Conservation (phyloP, 192 early-diverging fungal species). For the Dispira simplex region DNA sequence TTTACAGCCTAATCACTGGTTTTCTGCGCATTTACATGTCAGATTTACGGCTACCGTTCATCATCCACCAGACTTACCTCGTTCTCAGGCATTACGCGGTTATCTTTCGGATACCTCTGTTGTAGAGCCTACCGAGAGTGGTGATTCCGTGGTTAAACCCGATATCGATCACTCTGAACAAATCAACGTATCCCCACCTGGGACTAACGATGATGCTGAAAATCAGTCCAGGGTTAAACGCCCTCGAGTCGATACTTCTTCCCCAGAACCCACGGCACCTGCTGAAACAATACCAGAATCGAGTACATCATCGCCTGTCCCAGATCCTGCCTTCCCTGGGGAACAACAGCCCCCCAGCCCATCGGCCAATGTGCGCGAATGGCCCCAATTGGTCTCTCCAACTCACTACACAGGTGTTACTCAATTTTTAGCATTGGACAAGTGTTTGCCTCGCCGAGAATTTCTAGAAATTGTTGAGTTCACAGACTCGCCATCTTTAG, state of each 20-base stretch:
- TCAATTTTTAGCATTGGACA: constrained; percentile 86
- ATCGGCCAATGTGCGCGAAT: not conserved
- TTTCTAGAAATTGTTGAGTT: constrained; percentile 59
- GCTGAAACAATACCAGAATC: no score
- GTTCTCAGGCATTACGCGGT: constrained; percentile 11
- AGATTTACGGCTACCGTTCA: constrained; percentile 60
- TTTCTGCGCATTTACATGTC: constrained; percentile 90
- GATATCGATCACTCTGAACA: not conserved
- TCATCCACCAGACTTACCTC: constrained; percentile 22
- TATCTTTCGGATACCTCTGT: not conserved
- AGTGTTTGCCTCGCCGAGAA: constrained; percentile 61
- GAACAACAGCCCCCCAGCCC: not conserved
- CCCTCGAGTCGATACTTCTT: not conserved
- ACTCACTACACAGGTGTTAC: constrained; percentile 33
- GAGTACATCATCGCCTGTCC: no score
- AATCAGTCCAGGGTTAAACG: constrained; percentile 4
- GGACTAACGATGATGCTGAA: constrained; percentile 15
- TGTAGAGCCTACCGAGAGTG: constrained; percentile 16
- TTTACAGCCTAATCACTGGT: constrained; percentile 82
- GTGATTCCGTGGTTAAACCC: not conserved
- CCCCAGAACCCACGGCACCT: not conserved
- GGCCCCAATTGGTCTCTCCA: constrained; percentile 11
- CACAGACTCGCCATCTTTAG: constrained; percentile 24
- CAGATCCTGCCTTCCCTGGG: not conserved
- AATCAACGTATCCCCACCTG: constrained; percentile 21